A percentile compares a stretch with the other conserved stretches of the same genome.
Evolutionary conservation across 768 basidiomycete genomes (phyloP).

Genomic region (Boletus sp.): DNA sequence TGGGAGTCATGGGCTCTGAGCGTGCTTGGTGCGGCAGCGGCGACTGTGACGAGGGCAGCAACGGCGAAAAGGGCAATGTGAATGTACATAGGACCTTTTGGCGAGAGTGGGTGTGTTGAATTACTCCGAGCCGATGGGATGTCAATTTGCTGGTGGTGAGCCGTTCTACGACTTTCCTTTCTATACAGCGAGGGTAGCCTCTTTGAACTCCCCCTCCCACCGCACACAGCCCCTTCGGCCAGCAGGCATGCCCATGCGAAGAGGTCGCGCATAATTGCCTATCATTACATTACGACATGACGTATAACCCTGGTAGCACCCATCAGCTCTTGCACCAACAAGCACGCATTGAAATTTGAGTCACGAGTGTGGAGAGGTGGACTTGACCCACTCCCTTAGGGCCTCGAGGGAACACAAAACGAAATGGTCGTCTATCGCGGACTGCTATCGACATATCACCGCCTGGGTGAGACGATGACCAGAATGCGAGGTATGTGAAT

Average conservation of each 20-base stretch:
- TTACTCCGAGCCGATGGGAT: background rate
- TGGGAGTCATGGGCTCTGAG: background rate
- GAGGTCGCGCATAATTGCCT: background rate
- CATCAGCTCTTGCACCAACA: too few relatives aligned
- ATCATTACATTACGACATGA: too few relatives aligned
- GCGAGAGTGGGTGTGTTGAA: background rate
- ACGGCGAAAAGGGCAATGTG: conserved; percentile 8
- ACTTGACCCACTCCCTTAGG: too few relatives aligned
- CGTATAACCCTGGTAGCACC: too few relatives aligned
- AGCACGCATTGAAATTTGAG: too few relatives aligned
- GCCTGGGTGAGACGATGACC: too few relatives aligned
- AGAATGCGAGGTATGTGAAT: too few relatives aligned
- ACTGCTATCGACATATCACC: too few relatives aligned
- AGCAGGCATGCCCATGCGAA: background rate
- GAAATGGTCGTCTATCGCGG: too few relatives aligned
- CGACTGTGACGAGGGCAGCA: conserved; percentile 10
- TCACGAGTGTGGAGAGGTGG: too few relatives aligned
- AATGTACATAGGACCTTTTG: conserved; percentile 5
- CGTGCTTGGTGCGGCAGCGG: conserved; percentile 4
- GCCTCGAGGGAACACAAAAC: too few relatives aligned
- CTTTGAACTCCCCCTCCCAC: background rate
- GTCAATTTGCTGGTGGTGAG: background rate
- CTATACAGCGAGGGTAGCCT: conserved; percentile 6
- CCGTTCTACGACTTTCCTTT: background rate
- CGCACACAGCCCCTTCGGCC: background rate